Base-by-base conservation (phyloP, 495 filamentous ascomycete genomes). In the Ramalina intermedia region DNA sequence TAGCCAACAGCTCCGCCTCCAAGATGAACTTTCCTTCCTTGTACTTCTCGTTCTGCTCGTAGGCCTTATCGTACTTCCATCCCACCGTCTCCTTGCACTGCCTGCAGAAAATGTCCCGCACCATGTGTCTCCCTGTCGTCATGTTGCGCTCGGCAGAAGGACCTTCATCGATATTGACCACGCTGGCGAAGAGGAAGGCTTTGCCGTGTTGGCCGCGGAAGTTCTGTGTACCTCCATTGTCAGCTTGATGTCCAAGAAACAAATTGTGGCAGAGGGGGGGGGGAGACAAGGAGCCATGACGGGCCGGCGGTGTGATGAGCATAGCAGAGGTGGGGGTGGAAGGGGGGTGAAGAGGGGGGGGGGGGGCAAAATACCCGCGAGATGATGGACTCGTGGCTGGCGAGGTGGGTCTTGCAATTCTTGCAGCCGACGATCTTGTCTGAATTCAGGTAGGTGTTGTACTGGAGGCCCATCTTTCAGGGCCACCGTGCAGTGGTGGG, bases 31-130 rank as follows among this genome's bases (percentile, higher is more conserved):
- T 96, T 37, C 87, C 88, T 69, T 98, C 91, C 70, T 98, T 98
- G 67, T 98, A 98, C 69, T 94, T 94, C 75, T 98, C 90, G 50
- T 69, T 76, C 41, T 66, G 58, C 74, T 98, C 91, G 60, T 81
- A 96, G 26, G 91, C 91, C 67, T 93, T 93, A 65, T 98, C 91
- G 68, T 98, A 98, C 68, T 94, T 98, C 91, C 91, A 98, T 21
- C 91, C 91, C 46, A 98, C 91, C 43, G 81, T 84, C 62, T 85
- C 81, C 56, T 80, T 81, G 78, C 91, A 98, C 66, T 90, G 82
- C 46, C 80, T 71, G 68, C 91, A 98, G 37, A 64, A 64, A 57
- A 98, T 95, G 64, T 98, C 91, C 42, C 93, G 80, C 38, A 98
- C 91, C 33, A 96, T 72, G 63, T 98, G 91, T 35, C 83, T 73